A percentile compares a stretch with the other conserved stretches of the same genome.
These are phyloP conservation scores for Penicillium manginii DNA, from an alignment of 495 filamentous ascomycete genomes.

Conservation along the genomic window DNA sequence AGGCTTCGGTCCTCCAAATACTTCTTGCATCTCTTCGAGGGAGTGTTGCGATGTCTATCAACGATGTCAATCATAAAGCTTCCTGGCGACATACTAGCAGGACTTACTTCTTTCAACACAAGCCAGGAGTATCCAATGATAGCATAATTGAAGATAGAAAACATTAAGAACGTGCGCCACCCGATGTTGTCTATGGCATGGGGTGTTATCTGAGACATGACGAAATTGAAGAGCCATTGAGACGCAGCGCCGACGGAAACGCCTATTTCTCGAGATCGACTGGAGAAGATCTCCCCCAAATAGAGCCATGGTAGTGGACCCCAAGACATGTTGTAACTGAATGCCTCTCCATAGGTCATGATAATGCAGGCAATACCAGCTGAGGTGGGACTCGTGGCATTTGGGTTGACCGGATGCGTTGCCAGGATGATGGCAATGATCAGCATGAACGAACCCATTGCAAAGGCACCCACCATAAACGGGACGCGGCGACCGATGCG, in stretches of 20 bases:
- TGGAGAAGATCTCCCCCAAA: slow-evolving; percentile 57
- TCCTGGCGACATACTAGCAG: background rate
- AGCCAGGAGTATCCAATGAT: slow-evolving; percentile 50
- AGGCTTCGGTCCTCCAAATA: slow-evolving; percentile 30
- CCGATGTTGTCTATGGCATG: slow-evolving; percentile 54
- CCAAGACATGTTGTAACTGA: slow-evolving; percentile 50
- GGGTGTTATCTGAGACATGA: slow-evolving; percentile 56
- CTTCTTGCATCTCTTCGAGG: slow-evolving; percentile 42
- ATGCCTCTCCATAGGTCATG: slow-evolving; percentile 54
- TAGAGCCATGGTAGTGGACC: slow-evolving; percentile 43
- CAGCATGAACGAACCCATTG: slow-evolving; percentile 55
- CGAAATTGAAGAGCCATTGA: slow-evolving; percentile 62
- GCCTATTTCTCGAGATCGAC: slow-evolving; percentile 51
- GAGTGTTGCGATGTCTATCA: slow-evolving; percentile 35
- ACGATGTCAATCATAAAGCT: background rate
- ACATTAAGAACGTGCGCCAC: slow-evolving; percentile 59
- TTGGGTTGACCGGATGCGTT: slow-evolving; percentile 46
- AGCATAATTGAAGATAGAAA: slow-evolving; percentile 56
- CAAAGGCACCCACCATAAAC: slow-evolving; percentile 55
- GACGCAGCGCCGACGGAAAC: slow-evolving; percentile 52
- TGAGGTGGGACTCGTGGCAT: slow-evolving; percentile 27
- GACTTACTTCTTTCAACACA: slow-evolving; percentile 49
- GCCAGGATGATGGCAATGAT: slow-evolving; percentile 54
- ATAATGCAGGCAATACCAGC: slow-evolving; percentile 51
- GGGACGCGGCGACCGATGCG: slow-evolving; percentile 55